Base-by-base conservation (phyloP, 768 basidiomycete species). In the Suillus discolor region DNA sequence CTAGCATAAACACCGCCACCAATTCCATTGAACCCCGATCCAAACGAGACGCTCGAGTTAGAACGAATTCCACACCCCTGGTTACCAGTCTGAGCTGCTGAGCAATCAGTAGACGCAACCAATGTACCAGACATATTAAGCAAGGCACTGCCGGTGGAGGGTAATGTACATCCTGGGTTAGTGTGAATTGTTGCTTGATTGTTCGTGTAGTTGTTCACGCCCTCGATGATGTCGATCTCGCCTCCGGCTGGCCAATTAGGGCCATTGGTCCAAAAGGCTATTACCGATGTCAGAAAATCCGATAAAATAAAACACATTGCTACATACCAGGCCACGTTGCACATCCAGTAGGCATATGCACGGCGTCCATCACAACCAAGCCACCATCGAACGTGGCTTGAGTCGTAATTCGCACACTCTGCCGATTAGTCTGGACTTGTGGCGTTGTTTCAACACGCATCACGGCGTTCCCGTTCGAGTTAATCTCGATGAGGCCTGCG, bases 1-100 rank as follows among this genome's bases (percentile, higher is more conserved):
- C 93, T 93, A 61, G 92, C 92, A 79, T 94, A 97, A 61, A 94
- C 91, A 70, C 96, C 96, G 54, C 96, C 96, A 12, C 88, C 87
- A 69, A 84, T 89, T n/a, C 73, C 75, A 76, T 98, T 98, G 82
- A 96, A 98, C 15, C 81, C 87, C n/a, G 83, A 76, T n/a, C 96
- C 96, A 73, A 92, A 97, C 2, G 89, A 89, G 65, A 85, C 87
- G 62, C 76, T 78, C 61, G 82, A 79, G 39, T 75, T 74, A 11
- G 89, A 85, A 12, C 90, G 88, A 45, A 91, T 82, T 11, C 96
- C 95, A 74, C 96, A 98, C 25, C 94, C 94, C 72, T 88, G 82
- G 67, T 94, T 93, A 23, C 83, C 83, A 6, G 90, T 90, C n/a
- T 86, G 83, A 31, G 80, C 73, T 31, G 87, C 91, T 55, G 88